These are phyloP conservation scores for Aristolochia fimbriata DNA, from an alignment of 164 flowering plant genomes.

Conservation along the genomic window DNA sequence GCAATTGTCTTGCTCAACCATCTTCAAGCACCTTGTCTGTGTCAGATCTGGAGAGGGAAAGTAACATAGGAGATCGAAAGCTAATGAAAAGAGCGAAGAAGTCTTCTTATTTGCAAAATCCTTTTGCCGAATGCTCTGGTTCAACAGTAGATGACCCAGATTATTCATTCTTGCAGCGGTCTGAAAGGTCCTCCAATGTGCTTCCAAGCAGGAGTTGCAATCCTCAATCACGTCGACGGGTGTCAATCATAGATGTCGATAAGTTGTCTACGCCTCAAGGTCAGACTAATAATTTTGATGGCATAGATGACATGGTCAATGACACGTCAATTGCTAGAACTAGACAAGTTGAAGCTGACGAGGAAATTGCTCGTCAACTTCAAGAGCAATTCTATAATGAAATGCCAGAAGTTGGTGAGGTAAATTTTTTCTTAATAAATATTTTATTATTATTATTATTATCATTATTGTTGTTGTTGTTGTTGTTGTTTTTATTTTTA, in stretches of 20 bases:
- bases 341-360: constrained; percentile 85
- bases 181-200: constrained; percentile 26
- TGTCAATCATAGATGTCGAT: constrained; percentile 40
- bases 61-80: constrained; percentile 9
- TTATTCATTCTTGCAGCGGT: constrained; percentile 23
- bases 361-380: constrained; percentile 75
- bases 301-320: constrained; percentile 9
- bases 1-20: constrained; percentile 8
- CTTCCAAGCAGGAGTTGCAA: constrained; percentile 20
- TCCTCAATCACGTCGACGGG: constrained; percentile 10
- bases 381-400: constrained; percentile 85
- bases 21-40: constrained; percentile 13
- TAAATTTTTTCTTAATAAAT: constrained; percentile 11
- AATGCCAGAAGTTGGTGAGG: constrained; percentile 22
- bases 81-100: constrained; percentile 37
- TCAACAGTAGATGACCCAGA: constrained; percentile 33
- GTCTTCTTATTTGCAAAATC: constrained; percentile 18
- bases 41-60: constrained; percentile 6
- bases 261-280: constrained; percentile 32
- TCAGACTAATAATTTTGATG: constrained; percentile 6
- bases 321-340: constrained; percentile 38
- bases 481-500: neutral
- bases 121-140: constrained; percentile 29
- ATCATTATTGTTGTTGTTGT: too few relatives aligned
- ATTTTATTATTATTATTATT: too few relatives aligned